These are phyloP conservation scores for Lepidium aucheri DNA, from an alignment of 345 rosid species.

Conservation along the genomic window DNA sequence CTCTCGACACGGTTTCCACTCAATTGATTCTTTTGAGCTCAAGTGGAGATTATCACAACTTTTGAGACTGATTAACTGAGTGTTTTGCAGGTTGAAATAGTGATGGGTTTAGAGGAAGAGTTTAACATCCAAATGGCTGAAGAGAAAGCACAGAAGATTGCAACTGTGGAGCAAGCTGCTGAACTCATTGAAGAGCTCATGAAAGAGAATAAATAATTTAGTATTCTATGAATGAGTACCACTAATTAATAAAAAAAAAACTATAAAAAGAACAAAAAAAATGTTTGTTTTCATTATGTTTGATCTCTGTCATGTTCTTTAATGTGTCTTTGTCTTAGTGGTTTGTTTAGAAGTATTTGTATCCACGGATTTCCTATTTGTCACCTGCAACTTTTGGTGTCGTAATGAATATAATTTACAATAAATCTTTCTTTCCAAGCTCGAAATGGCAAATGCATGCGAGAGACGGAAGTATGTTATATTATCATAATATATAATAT, in stretches of 20 bases:
- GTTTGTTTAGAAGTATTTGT: slow-evolving; percentile 1
- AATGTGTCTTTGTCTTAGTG: slow-evolving; percentile 6
- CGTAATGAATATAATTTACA: background rate
- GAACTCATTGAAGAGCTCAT: slow-evolving; percentile 56
- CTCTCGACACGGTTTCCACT: slow-evolving; percentile 55
- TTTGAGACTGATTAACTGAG: background rate
- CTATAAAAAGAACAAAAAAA: background rate
- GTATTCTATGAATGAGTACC: background rate
- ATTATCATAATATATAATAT: background rate
- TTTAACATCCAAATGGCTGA: slow-evolving; percentile 53
- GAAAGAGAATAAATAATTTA: slow-evolving; percentile 24
- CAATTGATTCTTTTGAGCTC: background rate
- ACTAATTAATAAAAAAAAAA: background rate
- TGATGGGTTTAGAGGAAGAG: slow-evolving; percentile 71
- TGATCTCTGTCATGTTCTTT: background rate
- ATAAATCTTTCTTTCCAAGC: background rate
- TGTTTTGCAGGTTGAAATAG: slow-evolving; percentile 58
- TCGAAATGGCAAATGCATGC: background rate
- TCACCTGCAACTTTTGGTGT: background rate
- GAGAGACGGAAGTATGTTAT: background rate
- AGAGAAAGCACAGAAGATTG: slow-evolving; percentile 53
- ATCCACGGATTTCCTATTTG: background rate
- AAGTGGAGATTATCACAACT: background rate
- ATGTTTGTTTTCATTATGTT: slow-evolving; percentile 9
- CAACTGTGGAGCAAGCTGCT: slow-evolving; percentile 62